Evolutionary conservation across 2,329 filamentous ascomycete genomes (phyloP).

Genomic region (Gaeumannomyces tritici): DNA sequence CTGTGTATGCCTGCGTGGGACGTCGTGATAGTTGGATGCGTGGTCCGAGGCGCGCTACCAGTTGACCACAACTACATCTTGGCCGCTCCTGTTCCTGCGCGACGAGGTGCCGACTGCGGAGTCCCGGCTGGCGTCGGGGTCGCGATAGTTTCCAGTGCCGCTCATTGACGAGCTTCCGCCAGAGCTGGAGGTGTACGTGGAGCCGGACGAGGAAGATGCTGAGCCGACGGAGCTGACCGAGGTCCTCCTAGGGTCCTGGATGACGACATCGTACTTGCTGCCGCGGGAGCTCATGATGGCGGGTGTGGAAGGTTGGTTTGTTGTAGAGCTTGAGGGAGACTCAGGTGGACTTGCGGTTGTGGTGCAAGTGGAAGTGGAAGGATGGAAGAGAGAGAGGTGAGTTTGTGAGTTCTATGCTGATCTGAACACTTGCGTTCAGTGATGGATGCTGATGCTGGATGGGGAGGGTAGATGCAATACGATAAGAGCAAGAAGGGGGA

Average conservation of each 20-base stretch:
- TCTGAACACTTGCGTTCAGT: not conserved
- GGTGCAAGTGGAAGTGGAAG: not conserved
- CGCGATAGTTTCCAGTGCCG: not conserved
- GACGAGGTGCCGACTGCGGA: not conserved
- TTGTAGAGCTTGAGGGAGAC: not conserved
- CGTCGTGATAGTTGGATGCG: not conserved
- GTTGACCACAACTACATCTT: conserved; percentile 1
- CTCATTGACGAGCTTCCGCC: not conserved
- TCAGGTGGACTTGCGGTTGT: not conserved
- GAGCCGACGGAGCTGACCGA: conserved; percentile 2
- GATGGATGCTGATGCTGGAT: not conserved
- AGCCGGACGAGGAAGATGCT: not conserved
- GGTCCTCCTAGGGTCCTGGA: not conserved
- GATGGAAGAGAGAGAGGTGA: not conserved
- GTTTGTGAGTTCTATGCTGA: not conserved
- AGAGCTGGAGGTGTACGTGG: not conserved
- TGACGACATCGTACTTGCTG: conserved; percentile 2
- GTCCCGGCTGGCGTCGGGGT: not conserved
- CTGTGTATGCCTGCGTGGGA: no score
- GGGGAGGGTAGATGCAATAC: not conserved
- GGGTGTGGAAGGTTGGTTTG: not conserved
- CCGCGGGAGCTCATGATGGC: not conserved
- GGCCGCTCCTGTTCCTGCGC: not conserved
- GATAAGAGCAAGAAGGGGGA: not conserved
- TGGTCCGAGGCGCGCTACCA: not conserved